phyloP scores from a whole-genome alignment of 2,329 filamentous ascomycete species.

The Pyricularia grisea region DNA sequence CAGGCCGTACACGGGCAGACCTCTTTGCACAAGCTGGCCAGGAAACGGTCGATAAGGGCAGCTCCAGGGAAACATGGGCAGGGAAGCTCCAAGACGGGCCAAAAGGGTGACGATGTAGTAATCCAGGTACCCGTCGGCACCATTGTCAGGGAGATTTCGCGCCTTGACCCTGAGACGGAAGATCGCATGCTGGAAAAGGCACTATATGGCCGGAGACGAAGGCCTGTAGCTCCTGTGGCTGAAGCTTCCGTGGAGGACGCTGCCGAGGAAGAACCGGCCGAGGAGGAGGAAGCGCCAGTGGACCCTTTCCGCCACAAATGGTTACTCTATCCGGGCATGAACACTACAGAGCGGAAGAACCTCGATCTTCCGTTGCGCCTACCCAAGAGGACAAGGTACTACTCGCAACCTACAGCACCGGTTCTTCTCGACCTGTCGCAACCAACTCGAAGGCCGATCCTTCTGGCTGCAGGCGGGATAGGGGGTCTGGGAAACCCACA shows the following conservation, averaged over 20 bases:
- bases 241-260: conserved; percentile 5
- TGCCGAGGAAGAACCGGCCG: conserved; percentile 15
- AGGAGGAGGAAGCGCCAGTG: background rate
- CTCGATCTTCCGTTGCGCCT: conserved; percentile 37
- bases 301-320: conserved; percentile 60
- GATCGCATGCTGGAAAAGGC: conserved; percentile 34
- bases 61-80: conserved; percentile 70
- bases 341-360: conserved; percentile 55
- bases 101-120: conserved; percentile 76
- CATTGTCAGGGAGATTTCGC: conserved; percentile 71
- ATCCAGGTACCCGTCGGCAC: conserved; percentile 91
- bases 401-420: conserved; percentile 62
- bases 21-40: conserved; percentile 82
- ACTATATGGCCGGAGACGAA: conserved; percentile 13
- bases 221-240: conserved; percentile 6
- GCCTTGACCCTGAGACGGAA: conserved; percentile 67
- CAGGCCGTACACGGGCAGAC: conserved; percentile 88
- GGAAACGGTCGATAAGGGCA: conserved; percentile 65
- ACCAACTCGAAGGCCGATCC: conserved; percentile 72
- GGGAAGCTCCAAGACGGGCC: conserved; percentile 64
- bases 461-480: conserved; percentile 79
- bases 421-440: conserved; percentile 64
- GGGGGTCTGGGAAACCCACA: conserved; percentile 91
- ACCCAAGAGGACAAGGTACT: conserved; percentile 40
- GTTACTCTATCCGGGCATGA: conserved; percentile 74